Evolutionary conservation across 148 eudicot species (phyloP), one percentile per base, ranked within the genome.

Genomic region (Nyssa sinensis): DNA sequence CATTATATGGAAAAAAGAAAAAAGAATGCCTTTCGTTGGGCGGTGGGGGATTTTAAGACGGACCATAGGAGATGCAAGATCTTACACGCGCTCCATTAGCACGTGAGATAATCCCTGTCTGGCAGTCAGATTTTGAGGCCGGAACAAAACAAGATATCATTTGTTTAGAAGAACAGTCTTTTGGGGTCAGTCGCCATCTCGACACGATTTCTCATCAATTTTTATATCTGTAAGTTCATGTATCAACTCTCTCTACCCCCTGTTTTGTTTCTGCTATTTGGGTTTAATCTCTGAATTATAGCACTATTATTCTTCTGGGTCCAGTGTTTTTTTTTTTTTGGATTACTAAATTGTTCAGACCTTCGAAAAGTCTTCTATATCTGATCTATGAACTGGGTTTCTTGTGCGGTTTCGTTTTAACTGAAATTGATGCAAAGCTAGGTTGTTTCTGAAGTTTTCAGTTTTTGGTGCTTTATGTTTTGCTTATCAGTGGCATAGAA

Each of bases 211-310:
- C 28, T 49, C 28, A 21, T 71, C 72, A 32, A 28, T 49, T 34
- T 55, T 58, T 35, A 24, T 66, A 32, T 70, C 75, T 71, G 80
- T 77, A 71, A 77, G 80, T 77, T 70, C 74, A 27, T 33, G n/a
- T 70, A 32, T 58, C 27, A 60, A 12, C 44, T 58, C 32, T 53
- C 71, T 67, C 32, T 9, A 7, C 27, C 14, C 17, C 19, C 16
- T 51, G 3, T 55, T 9, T 59, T 33, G 13, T 33, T 72, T 23
- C 29, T 32, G 34, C 57, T 61, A 4, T n/a, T 0, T 37, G 67
- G 12, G 19, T 10, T 31, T 62, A 16, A 5, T 72, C 1, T 61
- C 28, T 29, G 31, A 57, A 24, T 57, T 23, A 13, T 57, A 27
- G 74, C 62, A 16, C 61, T 16, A 69, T 30, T 69, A 14, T 33